Evolutionary conservation across 352 stramenopile species (phyloP), one percentile per base, ranked within the genome.

Genomic region (Pythium sukuiense): DNA sequence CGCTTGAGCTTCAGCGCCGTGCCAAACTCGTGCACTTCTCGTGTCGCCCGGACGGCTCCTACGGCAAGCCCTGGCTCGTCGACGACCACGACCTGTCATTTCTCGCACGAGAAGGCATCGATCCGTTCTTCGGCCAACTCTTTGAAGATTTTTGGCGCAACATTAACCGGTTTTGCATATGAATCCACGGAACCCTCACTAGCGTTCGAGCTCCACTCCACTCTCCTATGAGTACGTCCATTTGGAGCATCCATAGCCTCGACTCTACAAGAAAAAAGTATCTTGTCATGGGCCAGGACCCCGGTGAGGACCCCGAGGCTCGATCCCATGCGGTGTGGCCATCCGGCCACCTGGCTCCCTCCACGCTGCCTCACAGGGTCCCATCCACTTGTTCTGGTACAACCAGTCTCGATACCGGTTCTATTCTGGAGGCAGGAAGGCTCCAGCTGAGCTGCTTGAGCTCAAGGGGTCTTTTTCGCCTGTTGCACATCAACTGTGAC

Each of bases 91-190:
- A 71, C 24, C 18, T 71, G 7, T 49, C 64, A 24, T 58, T 55
- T 18, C 41, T 70, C n/a, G 9, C 46, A 12, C 6, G 18, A 3
- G 30, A 56, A 11, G 64, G 52, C 33, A 52, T 70, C 14, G 64
- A 70, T 32, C 56, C 64, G 12, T 60, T 70, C 29, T 70, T 70
- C n/a, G 49, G 65, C 7, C 55, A 71, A 41, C 33, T 76, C 14
- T 76, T 76, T 26, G 32, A 49, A 6, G 65, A 67, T 11, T 76
- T 68, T 35, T 76, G 70, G 70, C 56, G 27, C 37, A 70, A 46
- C 1, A 62, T 71, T 50, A 43, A 67, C 12, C 55, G 41, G 13
- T 20, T 67, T n/a, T 76, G 69, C 43, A 55, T 39, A 2, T 50
- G 14, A 46, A 46, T 46, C 39, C 7, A 7, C 39, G 11, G 2